phyloP scores from a whole-genome alignment of 2,329 filamentous ascomycete species.

The Penicillium rolfsii region DNA sequence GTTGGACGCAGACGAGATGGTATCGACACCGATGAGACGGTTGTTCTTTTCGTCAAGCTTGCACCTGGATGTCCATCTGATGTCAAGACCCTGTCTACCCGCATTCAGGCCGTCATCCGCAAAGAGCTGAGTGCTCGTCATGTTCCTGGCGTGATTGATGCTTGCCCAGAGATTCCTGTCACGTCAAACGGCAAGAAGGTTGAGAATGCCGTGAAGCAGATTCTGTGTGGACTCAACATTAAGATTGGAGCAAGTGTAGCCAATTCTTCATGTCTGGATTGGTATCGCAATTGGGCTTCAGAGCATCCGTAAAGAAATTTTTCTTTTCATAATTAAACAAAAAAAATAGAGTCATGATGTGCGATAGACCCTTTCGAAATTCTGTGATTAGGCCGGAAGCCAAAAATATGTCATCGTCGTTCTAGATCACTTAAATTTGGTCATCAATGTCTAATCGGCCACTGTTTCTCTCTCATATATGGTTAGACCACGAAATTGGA shows the following conservation, averaged over 20 bases:
- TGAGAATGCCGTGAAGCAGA: constrained; percentile 95
- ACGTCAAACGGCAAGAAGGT: constrained; percentile 98
- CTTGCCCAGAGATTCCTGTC: constrained; percentile 83
- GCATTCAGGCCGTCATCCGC: constrained; percentile 70
- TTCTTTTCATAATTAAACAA: neutral
- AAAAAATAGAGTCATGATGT: constrained; percentile 6
- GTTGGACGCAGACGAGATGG: constrained; percentile 73
- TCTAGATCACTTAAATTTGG: constrained; percentile 18
- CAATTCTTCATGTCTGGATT: constrained; percentile 83
- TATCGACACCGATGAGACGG: constrained; percentile 78
- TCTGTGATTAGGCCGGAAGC: no score
- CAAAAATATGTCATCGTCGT: constrained; percentile 14
- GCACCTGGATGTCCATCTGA: constrained; percentile 34
- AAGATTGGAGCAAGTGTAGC: constrained; percentile 93
- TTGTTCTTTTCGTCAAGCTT: constrained; percentile 87
- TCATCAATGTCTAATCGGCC: constrained; percentile 10
- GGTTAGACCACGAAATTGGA: no score
- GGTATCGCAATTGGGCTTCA: constrained; percentile 79
- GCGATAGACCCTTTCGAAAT: neutral
- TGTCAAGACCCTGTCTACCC: constrained; percentile 64
- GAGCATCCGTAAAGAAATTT: constrained; percentile 45
- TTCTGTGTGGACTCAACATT: constrained; percentile 81
- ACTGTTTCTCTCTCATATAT: neutral
- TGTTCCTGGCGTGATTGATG: constrained; percentile 80
- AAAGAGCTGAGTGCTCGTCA: constrained; percentile 84